phyloP scores from a whole-genome alignment of 192 early-diverging fungal genomes.

The Coemansia sp. region DNA sequence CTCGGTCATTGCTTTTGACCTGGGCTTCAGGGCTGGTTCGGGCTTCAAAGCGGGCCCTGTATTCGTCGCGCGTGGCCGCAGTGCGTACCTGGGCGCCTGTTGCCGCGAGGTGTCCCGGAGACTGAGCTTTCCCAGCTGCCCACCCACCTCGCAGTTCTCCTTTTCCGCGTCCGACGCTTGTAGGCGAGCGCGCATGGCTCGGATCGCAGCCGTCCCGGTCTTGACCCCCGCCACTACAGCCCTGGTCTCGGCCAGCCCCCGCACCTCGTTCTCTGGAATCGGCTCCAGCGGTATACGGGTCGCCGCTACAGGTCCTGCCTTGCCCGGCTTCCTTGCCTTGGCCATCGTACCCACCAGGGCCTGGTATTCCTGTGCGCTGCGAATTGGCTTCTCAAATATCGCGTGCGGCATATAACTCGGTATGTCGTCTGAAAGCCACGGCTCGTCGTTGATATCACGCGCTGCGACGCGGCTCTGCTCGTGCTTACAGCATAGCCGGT shows the following conservation, averaged over 20 bases:
- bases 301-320: not conserved
- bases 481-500: slow-evolving; percentile 57
- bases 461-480: slow-evolving; percentile 51
- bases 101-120: too few species aligned
- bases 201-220: not conserved
- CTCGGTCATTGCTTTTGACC: too few species aligned
- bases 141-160: slow-evolving; percentile 23
- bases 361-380: slow-evolving; percentile 29
- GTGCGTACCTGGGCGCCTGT: too few species aligned
- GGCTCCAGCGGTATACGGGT: slow-evolving; percentile 25
- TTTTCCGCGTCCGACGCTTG: slow-evolving; percentile 11
- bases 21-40: too few species aligned
- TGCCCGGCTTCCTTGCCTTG: not conserved
- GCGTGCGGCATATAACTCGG: slow-evolving; percentile 28
- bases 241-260: not conserved
- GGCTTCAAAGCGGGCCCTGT: too few species aligned
- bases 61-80: too few species aligned
- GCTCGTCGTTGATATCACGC: slow-evolving; percentile 17
- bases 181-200: slow-evolving; percentile 2
- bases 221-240: not conserved
- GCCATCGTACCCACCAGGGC: not conserved
- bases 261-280: slow-evolving; percentile 17
- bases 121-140: too few species aligned
- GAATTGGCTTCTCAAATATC: slow-evolving; percentile 38
- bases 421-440: slow-evolving; percentile 26